phyloP scores from a whole-genome alignment of 495 filamentous ascomycete species.

The Hamigera avellanea region DNA sequence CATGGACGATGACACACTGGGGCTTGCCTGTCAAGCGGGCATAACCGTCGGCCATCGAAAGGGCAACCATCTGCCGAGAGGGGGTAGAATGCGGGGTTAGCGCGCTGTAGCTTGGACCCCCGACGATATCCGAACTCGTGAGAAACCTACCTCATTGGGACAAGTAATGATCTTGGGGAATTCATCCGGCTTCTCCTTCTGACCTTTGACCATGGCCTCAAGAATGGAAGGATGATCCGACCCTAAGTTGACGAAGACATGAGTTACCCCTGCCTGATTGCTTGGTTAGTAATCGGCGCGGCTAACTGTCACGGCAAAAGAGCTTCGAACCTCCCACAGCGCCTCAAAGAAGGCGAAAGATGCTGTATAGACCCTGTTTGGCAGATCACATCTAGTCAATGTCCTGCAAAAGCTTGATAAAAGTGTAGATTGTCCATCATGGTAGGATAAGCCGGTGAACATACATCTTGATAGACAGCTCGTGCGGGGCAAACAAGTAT shows the following conservation, averaged over 20 bases:
- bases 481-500: not conserved
- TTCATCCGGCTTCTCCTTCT: conserved; percentile 47
- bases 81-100: conserved; percentile 1
- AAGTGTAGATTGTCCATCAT: too few relatives aligned
- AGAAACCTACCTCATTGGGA: conserved; percentile 56
- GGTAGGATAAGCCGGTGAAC: too few relatives aligned
- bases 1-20: conserved; percentile 89
- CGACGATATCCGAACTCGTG: not conserved
- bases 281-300: conserved; percentile 1
- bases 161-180: conserved; percentile 89
- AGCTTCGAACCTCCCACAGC: conserved; percentile 53
- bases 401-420: too few relatives aligned
- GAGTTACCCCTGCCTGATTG: conserved; percentile 63
- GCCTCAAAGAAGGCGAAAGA: conserved; percentile 92
- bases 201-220: conserved; percentile 91
- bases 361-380: conserved; percentile 50
- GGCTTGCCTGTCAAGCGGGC: conserved; percentile 76
- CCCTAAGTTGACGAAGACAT: conserved; percentile 91
- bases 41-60: conserved; percentile 95
- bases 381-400: too few relatives aligned
- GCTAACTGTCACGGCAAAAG: not conserved
- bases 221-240: conserved; percentile 91
- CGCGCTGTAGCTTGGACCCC: conserved; percentile 2
- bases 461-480: conserved; percentile 1
- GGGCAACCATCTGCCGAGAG: conserved; percentile 78